These are phyloP conservation scores for Eucalyptus camaldulensis DNA, from an alignment of 345 rosid genomes.

Conservation along the genomic window DNA sequence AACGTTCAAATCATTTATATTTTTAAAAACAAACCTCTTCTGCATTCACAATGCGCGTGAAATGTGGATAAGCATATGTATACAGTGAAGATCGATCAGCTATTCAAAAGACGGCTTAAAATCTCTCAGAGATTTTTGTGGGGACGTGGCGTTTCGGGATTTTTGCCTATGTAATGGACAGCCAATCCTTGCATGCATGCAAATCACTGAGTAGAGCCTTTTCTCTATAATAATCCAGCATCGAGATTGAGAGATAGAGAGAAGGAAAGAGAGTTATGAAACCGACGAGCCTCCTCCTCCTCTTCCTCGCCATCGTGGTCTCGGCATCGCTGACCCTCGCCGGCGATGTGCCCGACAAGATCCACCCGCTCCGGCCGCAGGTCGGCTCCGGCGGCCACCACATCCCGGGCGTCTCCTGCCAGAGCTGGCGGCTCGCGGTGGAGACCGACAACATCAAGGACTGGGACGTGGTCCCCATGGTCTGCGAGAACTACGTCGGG, in stretches of 20 bases:
- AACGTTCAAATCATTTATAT: accelerated
- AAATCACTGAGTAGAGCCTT: not conserved
- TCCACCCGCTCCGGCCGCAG: constrained; percentile 2
- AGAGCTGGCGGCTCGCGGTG: constrained; percentile 36
- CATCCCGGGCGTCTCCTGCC: constrained; percentile 1
- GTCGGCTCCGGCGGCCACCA: not conserved
- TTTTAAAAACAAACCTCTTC: too few species aligned
- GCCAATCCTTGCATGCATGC: not conserved
- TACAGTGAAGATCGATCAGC: not conserved
- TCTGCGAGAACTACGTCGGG: constrained; percentile 20
- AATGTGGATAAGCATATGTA: not conserved
- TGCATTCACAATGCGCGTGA: not conserved
- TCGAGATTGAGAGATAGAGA: not conserved
- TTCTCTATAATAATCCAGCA: not conserved
- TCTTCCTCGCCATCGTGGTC: not conserved
- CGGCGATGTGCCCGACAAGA: not conserved
- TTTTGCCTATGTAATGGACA: not conserved
- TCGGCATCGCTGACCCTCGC: not conserved
- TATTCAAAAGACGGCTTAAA: not conserved
- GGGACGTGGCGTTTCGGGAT: not conserved
- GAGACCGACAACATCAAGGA: constrained; percentile 19
- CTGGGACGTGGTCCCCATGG: constrained; percentile 14
- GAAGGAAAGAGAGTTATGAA: not conserved
- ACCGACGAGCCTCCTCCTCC: not conserved
- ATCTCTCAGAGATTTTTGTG: accelerated